Percentiles rank a stretch among this genome's conserved stretches.
phyloP scores from a whole-genome alignment of 208 protist species.

The Leishmania turanica region DNA sequence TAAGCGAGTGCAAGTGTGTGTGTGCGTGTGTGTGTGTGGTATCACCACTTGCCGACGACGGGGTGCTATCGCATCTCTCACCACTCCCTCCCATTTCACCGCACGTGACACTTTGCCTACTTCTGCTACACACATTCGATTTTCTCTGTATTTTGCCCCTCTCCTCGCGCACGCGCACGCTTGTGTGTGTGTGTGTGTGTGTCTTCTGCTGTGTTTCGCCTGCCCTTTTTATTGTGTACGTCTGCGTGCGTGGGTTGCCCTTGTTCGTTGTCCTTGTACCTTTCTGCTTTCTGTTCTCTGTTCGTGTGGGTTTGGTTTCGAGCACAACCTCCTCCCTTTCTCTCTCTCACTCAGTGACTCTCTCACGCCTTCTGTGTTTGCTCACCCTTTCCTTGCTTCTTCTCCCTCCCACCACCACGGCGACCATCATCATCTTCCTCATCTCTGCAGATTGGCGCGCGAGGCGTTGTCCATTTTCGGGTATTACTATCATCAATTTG shows the following conservation, averaged over 20 bases:
- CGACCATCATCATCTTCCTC: neutral
- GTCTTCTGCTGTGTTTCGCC: neutral
- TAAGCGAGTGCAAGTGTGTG: neutral
- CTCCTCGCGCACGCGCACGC: neutral
- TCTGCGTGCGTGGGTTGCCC: neutral
- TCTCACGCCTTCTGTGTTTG: neutral
- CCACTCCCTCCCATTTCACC: neutral
- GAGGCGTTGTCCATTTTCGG: neutral
- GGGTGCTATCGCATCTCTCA: neutral
- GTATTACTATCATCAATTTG: neutral
- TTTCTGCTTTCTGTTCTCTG: neutral
- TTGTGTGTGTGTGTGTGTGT: neutral
- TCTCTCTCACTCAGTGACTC: neutral
- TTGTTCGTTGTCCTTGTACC: neutral
- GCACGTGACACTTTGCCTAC: neutral
- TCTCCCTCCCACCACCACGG: neutral
- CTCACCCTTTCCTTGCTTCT: neutral
- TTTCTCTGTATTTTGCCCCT: neutral
- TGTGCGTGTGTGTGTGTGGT: neutral
- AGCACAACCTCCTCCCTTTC: neutral
- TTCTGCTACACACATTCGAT: neutral
- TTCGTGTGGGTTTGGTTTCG: neutral
- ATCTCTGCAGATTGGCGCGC: neutral
- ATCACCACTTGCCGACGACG: neutral
- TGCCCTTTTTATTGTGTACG: neutral